Evolutionary conservation across 148 eudicot species (phyloP).

Genomic region (Spergularia marina): DNA sequence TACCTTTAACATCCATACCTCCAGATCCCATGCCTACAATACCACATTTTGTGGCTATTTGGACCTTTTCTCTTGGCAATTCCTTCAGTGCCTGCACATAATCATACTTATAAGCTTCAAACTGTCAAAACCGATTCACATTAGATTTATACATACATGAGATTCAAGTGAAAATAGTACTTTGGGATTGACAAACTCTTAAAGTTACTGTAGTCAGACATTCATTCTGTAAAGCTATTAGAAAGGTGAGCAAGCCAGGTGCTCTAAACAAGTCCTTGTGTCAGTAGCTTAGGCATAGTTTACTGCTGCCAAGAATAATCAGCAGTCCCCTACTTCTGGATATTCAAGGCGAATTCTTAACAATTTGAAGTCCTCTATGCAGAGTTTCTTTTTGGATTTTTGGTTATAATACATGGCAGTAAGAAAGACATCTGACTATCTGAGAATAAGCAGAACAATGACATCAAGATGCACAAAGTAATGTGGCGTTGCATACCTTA

Average conservation of each 20-base stretch:
- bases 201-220: too few species aligned
- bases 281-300: too few species aligned
- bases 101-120: slow-evolving; percentile 2
- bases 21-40: slow-evolving; percentile 31
- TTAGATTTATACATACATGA: neutral
- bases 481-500: slow-evolving; percentile 43
- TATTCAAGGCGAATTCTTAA: too few species aligned
- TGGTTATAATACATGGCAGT: neutral
- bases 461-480: neutral
- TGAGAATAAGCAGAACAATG: neutral
- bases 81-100: slow-evolving; percentile 62
- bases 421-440: neutral
- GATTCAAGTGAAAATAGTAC: too few species aligned
- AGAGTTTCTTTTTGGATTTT: too few species aligned
- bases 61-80: slow-evolving; percentile 68
- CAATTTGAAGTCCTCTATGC: too few species aligned
- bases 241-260: too few species aligned
- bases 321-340: too few species aligned
- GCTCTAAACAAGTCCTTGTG: too few species aligned
- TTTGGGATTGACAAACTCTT: too few species aligned
- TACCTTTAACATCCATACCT: slow-evolving; percentile 42
- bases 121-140: neutral
- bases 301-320: too few species aligned
- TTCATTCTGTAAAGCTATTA: too few species aligned
- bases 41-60: slow-evolving; percentile 83